Conservation (phyloP, 108 stramenopile species). For the Discostella stelligeroides region DNA sequence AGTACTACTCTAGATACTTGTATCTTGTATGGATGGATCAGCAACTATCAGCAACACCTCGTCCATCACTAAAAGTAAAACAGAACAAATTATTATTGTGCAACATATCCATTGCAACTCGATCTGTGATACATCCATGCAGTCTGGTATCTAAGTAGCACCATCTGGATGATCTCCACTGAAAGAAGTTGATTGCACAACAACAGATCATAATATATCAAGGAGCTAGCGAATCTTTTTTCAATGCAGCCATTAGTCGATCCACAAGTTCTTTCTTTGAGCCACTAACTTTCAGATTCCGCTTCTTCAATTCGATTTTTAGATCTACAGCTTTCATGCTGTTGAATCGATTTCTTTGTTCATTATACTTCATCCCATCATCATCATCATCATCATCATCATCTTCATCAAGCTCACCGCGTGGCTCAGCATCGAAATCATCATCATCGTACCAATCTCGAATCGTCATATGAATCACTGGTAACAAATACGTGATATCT, state of each 20-base stretch:
- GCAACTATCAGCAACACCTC: no score
- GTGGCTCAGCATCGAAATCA: slow-evolving; percentile 12
- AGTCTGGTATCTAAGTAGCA: not conserved
- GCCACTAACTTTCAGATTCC: slow-evolving; percentile 57
- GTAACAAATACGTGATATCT: slow-evolving; percentile 71
- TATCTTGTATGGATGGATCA: no score
- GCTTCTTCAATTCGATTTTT: slow-evolving; percentile 54
- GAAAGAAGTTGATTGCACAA: not conserved
- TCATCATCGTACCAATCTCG: slow-evolving; percentile 83
- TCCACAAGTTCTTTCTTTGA: slow-evolving; percentile 66
- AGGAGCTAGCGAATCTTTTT: slow-evolving; percentile 51
- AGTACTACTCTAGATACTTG: no score
- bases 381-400: slow-evolving; percentile 5
- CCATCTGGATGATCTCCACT: not conserved
- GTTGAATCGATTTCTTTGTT: slow-evolving; percentile 47
- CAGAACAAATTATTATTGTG: no score
- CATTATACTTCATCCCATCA: not conserved
- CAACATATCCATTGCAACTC: no score
- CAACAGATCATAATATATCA: no score
- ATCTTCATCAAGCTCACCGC: no score
- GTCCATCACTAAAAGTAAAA: no score
- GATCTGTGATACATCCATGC: no score
- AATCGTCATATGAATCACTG: slow-evolving; percentile 77
- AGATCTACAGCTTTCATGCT: slow-evolving; percentile 60
- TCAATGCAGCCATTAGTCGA: slow-evolving; percentile 61